A percentile compares a stretch with the other conserved stretches of the same genome.
Conservation (phyloP, 1,284 basidiomycete species). For the Neonothopanus nambi region DNA sequence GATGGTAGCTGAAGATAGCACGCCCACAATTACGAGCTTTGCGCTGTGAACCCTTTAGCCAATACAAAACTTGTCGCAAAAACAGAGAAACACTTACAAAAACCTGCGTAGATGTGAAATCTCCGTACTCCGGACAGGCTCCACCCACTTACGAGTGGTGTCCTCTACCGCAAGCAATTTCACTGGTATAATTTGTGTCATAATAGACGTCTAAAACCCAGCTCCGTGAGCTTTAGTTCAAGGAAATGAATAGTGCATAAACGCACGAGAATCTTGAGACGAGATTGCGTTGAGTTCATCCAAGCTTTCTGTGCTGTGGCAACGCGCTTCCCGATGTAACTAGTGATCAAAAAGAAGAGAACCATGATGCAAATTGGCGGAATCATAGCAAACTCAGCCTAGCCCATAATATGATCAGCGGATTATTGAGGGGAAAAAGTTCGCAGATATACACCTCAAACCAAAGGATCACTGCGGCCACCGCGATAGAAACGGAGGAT, state of each 20-base stretch:
- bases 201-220: conserved; percentile 15
- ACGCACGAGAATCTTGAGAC: conserved; percentile 26
- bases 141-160: conserved; percentile 9
- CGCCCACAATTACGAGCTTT: conserved; percentile 18
- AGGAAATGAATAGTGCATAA: not conserved
- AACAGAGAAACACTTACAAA: conserved; percentile 3
- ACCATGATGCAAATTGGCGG: conserved; percentile 16
- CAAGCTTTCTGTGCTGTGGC: conserved; percentile 22
- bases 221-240: conserved; percentile 5
- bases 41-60: not conserved
- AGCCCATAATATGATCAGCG: not conserved
- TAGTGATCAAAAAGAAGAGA: conserved; percentile 11
- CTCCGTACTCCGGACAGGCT: conserved; percentile 10
- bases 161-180: conserved; percentile 14
- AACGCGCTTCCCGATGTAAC: conserved; percentile 17
- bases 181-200: conserved; percentile 14
- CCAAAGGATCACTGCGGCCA: conserved; percentile 25
- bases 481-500: conserved; percentile 20
- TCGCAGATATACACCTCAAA: conserved; percentile 15
- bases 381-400: conserved; percentile 19
- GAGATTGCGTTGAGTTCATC: conserved; percentile 24
- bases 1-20: conserved; percentile 17
- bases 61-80: not conserved
- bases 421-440: not conserved
- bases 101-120: conserved; percentile 6